Evolutionary conservation across 306 rosid genomes (phyloP), one percentile per base, ranked within the genome.

Genomic region (Leucaena leucocephala): DNA sequence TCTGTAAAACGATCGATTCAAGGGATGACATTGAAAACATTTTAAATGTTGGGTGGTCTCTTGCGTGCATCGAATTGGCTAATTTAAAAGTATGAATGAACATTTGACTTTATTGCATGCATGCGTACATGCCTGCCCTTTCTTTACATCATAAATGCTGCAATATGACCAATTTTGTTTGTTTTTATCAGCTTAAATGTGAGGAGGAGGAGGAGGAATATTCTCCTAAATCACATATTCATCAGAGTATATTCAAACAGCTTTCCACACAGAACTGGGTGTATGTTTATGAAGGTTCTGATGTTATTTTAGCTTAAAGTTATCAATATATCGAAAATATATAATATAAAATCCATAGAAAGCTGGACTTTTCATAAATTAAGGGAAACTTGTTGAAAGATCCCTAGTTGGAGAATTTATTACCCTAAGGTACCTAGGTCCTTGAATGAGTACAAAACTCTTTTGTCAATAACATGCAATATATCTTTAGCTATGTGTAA

Each of bases 1-100:
- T 84, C 19, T 91, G 93, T 68, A 86, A 84, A 78, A 63, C 90
- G 68, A 68, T 72, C 55, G 86, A 86, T 71, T 84, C 89, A 50
- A 90, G 73, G 14, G 87, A 86, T 68, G 92, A 84, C 27, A 80
- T 83, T 74, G 92, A 71, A 46, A 88, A 89, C 87, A 82, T 88
- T 77, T 82, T 95, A 62, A 84, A 81, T 68, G 76, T 90, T 74
- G 86, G 98, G 87, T 78, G 83, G 93, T 84, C 81, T 95, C 84
- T 86, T 95, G 87, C 90, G 87, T 50, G 96, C 35, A 80, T 93
- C 42, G 89, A 91, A 84, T 43, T 83, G 85, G 89, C 80, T 36
- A 71, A 80, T 76, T 42, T 79, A 44, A 93, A 93, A 98, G 97
- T 95, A 93, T 78, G 61, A 59, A 40, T 78, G 61, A 59, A 40